Base-by-base conservation (phyloP, 2,329 filamentous ascomycete species). In the Rachicladosporium sp. region DNA sequence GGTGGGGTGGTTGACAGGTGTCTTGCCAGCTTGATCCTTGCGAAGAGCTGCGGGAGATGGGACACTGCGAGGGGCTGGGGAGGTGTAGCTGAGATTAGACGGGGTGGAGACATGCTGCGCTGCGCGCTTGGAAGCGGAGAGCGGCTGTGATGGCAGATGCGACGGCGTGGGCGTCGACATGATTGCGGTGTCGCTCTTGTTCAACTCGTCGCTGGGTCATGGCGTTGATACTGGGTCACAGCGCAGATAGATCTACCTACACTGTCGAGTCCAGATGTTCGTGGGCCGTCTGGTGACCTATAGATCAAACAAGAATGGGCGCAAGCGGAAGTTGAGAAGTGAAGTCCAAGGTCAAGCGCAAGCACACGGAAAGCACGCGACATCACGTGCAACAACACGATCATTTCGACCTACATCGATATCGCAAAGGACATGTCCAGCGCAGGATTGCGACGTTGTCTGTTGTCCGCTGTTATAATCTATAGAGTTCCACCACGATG, bases 71-170 rank as follows among this genome's bases (percentile, higher is more conserved):
- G 50, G 53, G 15, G 50, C 59, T 54, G 66, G 53, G 57, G 67
- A 47, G 58, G 64, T 21, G 56, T 61, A 37, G 60, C 60, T 31
- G 55, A 64, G 33, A 55, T 62, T 55, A 59, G 64, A 45, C 50
- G 56, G 56, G 6, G 55, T 58, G 11, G 50, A 48, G 38, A 50
- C 50, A n/a, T 29, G 27, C 43, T 52, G 47, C 27, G 43, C 45
- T 4, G 48, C 34, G 36, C 53, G 51, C 39, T 58, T 58, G 21
- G 55, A 54, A 29, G 53, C 54, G 2, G 53, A 53, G 3, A 42
- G 39, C 4, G 52, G 49, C 29, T 49, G 46, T 8, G 43, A 35
- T 8, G 41, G 38, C 2, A 43, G 40, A n/a, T 42, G 44, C 6
- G 44, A 45, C 3, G 47, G 40, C 5, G 45, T 55, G 5, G 52